These are phyloP conservation scores for Auriculariales sp. DNA, from an alignment of 768 basidiomycete genomes.

Conservation along the genomic window DNA sequence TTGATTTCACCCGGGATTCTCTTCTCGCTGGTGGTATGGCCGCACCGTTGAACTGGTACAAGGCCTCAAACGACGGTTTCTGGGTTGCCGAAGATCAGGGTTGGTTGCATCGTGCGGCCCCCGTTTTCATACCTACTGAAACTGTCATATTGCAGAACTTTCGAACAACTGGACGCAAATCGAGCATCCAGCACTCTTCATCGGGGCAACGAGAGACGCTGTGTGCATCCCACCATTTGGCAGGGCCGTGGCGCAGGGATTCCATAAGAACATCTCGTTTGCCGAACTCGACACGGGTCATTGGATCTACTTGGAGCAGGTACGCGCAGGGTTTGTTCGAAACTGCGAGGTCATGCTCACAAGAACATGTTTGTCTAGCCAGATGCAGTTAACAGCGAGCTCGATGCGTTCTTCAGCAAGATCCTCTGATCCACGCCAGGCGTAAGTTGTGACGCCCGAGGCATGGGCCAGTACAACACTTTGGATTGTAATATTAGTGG, in stretches of 20 bases:
- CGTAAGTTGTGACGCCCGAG: no score
- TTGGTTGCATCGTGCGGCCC: constrained; percentile 16
- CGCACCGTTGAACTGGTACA: constrained; percentile 23
- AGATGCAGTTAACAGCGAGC: background rate
- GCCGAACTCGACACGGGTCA: background rate
- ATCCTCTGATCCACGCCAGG: no score
- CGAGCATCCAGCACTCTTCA: background rate
- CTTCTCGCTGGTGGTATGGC: constrained; percentile 16
- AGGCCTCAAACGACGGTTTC: constrained; percentile 12
- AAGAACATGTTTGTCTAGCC: no score
- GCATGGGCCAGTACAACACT: no score
- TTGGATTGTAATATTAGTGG: no score
- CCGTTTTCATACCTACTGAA: constrained; percentile 4
- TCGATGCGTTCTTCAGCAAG: background rate
- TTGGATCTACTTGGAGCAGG: background rate
- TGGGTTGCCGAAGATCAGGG: constrained; percentile 20
- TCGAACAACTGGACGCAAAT: background rate
- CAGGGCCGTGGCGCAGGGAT: background rate
- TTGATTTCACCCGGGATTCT: constrained; percentile 7
- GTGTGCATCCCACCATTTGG: background rate
- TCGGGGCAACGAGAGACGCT: background rate
- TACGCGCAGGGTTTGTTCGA: no score
- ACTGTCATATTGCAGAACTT: background rate
- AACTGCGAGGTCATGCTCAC: no score
- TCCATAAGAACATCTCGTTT: background rate